These are phyloP conservation scores for Aspergillus fijiensis DNA, from an alignment of 2,329 filamentous ascomycete species.

Conservation along the genomic window DNA sequence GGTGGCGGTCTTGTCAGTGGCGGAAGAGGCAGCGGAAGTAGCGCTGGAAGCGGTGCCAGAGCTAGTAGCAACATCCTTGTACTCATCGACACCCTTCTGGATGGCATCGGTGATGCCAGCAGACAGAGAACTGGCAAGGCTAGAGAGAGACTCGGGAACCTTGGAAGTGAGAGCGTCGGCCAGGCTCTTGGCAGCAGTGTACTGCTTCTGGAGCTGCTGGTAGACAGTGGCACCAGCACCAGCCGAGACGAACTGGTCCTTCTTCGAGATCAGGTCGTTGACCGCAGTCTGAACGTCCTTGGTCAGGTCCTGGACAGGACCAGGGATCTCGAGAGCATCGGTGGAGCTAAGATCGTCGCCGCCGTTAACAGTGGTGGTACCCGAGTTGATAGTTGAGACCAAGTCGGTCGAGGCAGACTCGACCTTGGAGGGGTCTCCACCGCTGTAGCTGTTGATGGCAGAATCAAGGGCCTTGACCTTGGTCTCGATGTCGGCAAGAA, in stretches of 20 bases:
- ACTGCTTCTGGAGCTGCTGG: conserved; percentile 26
- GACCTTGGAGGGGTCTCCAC: conserved; percentile 22
- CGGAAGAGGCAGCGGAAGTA: conserved; percentile 4
- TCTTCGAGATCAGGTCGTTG: conserved; percentile 28
- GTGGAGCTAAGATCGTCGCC: conserved; percentile 21
- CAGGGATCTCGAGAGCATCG: conserved; percentile 30
- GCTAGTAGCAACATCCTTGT: conserved; percentile 16
- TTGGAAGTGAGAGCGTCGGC: conserved; percentile 30
- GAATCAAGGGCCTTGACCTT: conserved; percentile 23
- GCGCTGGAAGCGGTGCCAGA: conserved; percentile 4
- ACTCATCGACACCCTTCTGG: conserved; percentile 32
- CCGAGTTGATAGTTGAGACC: conserved; percentile 27
- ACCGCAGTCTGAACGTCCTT: conserved; percentile 25
- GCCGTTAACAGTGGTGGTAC: conserved; percentile 25
- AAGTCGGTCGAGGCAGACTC: conserved; percentile 25
- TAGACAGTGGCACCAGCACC: conserved; percentile 24
- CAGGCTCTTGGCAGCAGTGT: conserved; percentile 27
- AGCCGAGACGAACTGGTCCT: conserved; percentile 26
- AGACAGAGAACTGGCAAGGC: conserved; percentile 27
- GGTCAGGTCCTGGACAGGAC: conserved; percentile 29
- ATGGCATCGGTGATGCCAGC: conserved; percentile 33
- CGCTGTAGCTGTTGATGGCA: conserved; percentile 26
- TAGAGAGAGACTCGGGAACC: conserved; percentile 27
- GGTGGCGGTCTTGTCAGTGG: conserved; percentile 4
- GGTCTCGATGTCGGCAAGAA: conserved; percentile 23